phyloP scores from a whole-genome alignment of 768 basidiomycete genomes.

The Auricularia sp. region DNA sequence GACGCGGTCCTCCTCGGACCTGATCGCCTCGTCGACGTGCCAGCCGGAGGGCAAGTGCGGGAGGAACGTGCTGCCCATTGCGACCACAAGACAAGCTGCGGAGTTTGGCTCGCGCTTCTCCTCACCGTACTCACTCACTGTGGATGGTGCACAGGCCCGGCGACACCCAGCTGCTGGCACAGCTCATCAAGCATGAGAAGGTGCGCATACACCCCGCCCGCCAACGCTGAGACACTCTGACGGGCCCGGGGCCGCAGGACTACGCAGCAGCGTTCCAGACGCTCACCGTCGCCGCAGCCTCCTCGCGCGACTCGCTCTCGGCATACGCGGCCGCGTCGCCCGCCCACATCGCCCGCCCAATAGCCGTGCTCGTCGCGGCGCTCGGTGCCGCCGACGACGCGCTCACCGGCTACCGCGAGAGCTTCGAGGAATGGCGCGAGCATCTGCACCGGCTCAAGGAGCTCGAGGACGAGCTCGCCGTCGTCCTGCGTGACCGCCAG shows the following conservation, averaged over 20 bases:
- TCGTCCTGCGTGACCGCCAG: conserved; percentile 63
- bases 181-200: conserved; percentile 2
- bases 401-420: conserved; percentile 45
- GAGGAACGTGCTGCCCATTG: conserved; percentile 76
- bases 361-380: conserved; percentile 40
- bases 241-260: background rate
- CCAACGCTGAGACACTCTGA: background rate
- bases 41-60: conserved; percentile 86
- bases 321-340: conserved; percentile 40
- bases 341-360: conserved; percentile 41
- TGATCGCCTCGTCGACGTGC: conserved; percentile 99
- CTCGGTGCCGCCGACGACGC: conserved; percentile 62
- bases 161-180: conserved; percentile 1
- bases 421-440: conserved; percentile 57
- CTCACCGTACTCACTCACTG: background rate
- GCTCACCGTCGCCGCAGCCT: background rate
- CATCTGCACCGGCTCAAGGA: conserved; percentile 48
- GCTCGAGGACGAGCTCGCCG: conserved; percentile 63
- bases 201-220: background rate
- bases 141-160: background rate
- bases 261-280: background rate
- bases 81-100: background rate
- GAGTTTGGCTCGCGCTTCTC: background rate
- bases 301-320: conserved; percentile 33
- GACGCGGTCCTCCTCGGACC: conserved; percentile 92